Evolutionary conservation across 768 basidiomycete genomes (phyloP), one percentile per base, ranked within the genome.

Genomic region (Xerocomellus chrysenteron): DNA sequence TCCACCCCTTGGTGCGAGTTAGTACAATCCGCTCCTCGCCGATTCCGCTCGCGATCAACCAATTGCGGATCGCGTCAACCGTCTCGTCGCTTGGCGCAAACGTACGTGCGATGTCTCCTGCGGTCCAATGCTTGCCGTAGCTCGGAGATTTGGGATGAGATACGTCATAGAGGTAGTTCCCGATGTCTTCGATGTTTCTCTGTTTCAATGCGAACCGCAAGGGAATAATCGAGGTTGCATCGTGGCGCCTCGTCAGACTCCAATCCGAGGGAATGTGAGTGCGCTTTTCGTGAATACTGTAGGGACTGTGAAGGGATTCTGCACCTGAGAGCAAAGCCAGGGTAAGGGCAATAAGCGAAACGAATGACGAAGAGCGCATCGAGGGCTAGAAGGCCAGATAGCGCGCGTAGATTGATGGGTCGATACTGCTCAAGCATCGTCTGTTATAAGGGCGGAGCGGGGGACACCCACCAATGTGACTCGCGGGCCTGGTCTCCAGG

Each of bases 91-190:
- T 62, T 1, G 73, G 68, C 1, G 65, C 49, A 41, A 75, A 75
- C 13, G 52, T 66, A 19, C 62, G 52, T 12, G 56, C 59, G 33
- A 75, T 56, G 8, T 69, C 58, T 10, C 60, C 61, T 3, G 73
- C 58, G n/a, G 61, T 60, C 77, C 78, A 80, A 52, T 82, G 80
- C 32, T 76, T 70, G 1, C 79, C 80, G 42, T 79, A 82, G 49
- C 32, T 32, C 11, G 32, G 2, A 32, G 32, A 82, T 14, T 67
- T 58, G 8, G 79, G 80, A 52, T 78, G 74, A 0, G 80, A 73
- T 9, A 80, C 72, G 3, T 75, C 68, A 56, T 76, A 65, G 39
- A 82, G 75, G 45, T 71, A 61, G 46, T 74, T 71, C 21, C 78
- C 52, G 2, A 32, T 11, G 32, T 11, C 32, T 11, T 32, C 32